A percentile compares a stretch with the other conserved stretches of the same genome.
Conservation (phyloP, 257 asterid genomes). For the Cruciata laevipes region DNA sequence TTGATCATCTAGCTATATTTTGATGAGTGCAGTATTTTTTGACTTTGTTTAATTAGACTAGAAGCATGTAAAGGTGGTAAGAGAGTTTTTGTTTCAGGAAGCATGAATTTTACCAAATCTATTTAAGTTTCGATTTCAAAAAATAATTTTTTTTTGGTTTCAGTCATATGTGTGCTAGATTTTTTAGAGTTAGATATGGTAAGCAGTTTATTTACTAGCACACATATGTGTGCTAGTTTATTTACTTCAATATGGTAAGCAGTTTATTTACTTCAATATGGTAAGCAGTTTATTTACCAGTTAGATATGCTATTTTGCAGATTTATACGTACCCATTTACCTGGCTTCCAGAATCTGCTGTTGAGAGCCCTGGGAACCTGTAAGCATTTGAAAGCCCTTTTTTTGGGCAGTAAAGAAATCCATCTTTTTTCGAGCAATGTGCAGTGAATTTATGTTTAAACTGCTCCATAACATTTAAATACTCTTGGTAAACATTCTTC, state of each 20-base stretch:
- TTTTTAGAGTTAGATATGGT: neutral
- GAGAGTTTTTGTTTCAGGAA: neutral
- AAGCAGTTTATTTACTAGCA: neutral
- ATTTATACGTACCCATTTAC: conserved; percentile 58
- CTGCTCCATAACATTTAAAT: neutral
- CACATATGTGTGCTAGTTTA: too few relatives aligned
- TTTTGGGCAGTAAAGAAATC: neutral
- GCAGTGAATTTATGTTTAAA: neutral
- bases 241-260: too few relatives aligned
- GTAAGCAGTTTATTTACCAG: neutral
- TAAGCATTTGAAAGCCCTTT: conserved; percentile 27
- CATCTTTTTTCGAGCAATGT: neutral
- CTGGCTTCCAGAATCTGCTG: conserved; percentile 68
- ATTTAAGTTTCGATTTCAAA: too few relatives aligned
- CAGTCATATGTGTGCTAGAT: neutral
- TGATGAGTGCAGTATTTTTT: neutral
- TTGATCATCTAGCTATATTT: neutral
- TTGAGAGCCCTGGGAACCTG: conserved; percentile 73
- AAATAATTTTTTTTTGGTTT: neutral
- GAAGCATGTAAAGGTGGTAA: neutral
- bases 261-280: too few relatives aligned
- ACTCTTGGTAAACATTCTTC: neutral
- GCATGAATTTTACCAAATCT: neutral
- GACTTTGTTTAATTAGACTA: neutral
- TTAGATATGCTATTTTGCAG: conserved; percentile 26